Conservation (phyloP, 106 monocot species). For the Vanilla planifolia region DNA sequence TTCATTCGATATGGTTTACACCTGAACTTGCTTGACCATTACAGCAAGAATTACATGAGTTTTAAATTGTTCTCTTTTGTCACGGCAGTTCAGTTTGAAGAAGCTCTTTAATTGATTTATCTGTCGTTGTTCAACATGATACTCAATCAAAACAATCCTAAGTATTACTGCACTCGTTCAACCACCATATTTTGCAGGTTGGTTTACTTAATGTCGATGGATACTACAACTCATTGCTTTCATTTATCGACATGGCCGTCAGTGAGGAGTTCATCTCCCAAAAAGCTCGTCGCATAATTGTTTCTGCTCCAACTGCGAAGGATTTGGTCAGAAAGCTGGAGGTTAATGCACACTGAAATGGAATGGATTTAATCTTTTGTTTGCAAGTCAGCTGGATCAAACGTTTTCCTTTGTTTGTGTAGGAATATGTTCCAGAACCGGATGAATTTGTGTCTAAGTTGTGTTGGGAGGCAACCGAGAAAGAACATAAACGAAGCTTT, state of each 20-base stretch:
- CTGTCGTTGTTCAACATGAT: no score
- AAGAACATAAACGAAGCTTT: background rate
- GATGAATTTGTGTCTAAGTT: conserved; percentile 32
- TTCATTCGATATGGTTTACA: no score
- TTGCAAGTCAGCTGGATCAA: background rate
- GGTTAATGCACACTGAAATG: conserved; percentile 13
- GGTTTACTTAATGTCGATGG: conserved; percentile 46
- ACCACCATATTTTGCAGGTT: conserved; percentile 18
- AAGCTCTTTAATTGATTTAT: no score
- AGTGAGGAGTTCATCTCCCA: conserved; percentile 47
- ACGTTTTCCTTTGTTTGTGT: background rate
- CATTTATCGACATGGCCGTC: conserved; percentile 51
- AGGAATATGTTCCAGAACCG: conserved; percentile 32
- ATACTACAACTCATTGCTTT: conserved; percentile 43
- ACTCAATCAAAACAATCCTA: no score
- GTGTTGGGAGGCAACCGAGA: conserved; percentile 17
- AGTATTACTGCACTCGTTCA: no score
- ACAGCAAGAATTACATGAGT: no score
- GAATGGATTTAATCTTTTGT: background rate
- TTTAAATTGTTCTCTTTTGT: no score
- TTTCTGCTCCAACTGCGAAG: conserved; percentile 37
- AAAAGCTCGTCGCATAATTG: conserved; percentile 38
- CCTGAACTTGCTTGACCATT: no score
- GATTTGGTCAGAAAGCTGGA: conserved; percentile 43
- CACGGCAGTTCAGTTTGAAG: no score